Evolutionary conservation across 2,329 filamentous ascomycete genomes (phyloP).

Genomic region (Fusarium caatingaense): DNA sequence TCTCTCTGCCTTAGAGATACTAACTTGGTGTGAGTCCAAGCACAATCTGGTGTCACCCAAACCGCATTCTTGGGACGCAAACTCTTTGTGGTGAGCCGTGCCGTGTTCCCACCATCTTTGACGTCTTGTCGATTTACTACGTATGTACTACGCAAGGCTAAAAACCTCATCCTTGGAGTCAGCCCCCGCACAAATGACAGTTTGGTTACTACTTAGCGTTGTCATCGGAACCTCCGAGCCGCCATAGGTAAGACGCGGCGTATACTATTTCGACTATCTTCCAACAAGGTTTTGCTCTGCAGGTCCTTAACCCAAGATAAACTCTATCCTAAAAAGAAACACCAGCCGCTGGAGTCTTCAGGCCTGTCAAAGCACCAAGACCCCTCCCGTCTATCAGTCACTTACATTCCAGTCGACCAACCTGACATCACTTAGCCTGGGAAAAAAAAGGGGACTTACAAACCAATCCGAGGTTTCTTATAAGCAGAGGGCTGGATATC

Average conservation of each 20-base stretch:
- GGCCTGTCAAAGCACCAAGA: slow-evolving; percentile 11
- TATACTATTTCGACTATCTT: slow-evolving; percentile 12
- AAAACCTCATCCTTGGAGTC: slow-evolving; percentile 3
- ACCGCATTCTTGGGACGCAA: slow-evolving; percentile 29
- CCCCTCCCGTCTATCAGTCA: slow-evolving; percentile 33
- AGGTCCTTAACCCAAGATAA: slow-evolving; percentile 22
- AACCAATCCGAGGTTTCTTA: slow-evolving; percentile 14
- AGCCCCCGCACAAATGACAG: slow-evolving; percentile 28
- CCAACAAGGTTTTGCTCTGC: slow-evolving; percentile 26
- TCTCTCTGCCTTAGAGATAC: background rate
- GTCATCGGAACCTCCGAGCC: slow-evolving; percentile 30
- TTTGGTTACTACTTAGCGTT: slow-evolving; percentile 10
- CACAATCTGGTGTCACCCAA: slow-evolving; percentile 34
- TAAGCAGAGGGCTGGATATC: slow-evolving; percentile 16
- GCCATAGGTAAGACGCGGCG: slow-evolving; percentile 25
- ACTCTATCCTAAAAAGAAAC: slow-evolving; percentile 28
- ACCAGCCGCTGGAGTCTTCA: background rate
- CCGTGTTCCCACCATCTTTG: slow-evolving; percentile 25
- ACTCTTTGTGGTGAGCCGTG: slow-evolving; percentile 27
- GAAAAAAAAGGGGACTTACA: slow-evolving; percentile 5
- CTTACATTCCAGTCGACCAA: slow-evolving; percentile 35
- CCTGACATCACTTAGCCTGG: slow-evolving; percentile 20
- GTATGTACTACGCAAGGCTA: slow-evolving; percentile 16
- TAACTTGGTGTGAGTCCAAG: background rate
- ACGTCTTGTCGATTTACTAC: slow-evolving; percentile 4